Conservation (phyloP, 495 filamentous ascomycete genomes). For the Xylaria grammica region DNA sequence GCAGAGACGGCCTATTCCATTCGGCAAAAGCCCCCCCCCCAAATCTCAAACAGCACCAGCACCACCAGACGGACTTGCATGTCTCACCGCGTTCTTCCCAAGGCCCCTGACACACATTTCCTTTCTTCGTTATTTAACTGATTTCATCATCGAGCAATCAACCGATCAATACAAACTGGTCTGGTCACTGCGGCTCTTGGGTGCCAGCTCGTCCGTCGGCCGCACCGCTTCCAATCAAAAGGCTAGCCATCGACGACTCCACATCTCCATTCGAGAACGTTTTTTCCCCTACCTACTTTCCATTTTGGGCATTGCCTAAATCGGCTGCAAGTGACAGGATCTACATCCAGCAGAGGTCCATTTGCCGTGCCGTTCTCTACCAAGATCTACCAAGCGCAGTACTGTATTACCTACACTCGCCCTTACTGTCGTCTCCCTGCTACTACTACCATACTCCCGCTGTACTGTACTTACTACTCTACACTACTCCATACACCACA, state of each 20-base stretch:
- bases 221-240: constrained; percentile 41
- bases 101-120: constrained; percentile 12
- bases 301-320: constrained; percentile 45
- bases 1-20: constrained; percentile 14
- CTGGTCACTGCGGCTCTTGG: constrained; percentile 25
- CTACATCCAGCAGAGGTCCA: constrained; percentile 34
- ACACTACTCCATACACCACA: constrained; percentile 28
- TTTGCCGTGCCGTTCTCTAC: constrained; percentile 36
- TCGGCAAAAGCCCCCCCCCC: too few relatives aligned
- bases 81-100: constrained; percentile 21
- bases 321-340: constrained; percentile 38
- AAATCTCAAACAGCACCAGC: too few relatives aligned
- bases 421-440: too few relatives aligned
- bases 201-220: constrained; percentile 26
- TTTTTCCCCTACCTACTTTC: constrained; percentile 35
- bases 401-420: constrained; percentile 27
- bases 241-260: constrained; percentile 37
- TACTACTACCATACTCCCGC: too few relatives aligned
- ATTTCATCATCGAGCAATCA: constrained; percentile 17
- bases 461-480: constrained; percentile 9
- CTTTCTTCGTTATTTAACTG: neutral
- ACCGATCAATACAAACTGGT: too few relatives aligned
- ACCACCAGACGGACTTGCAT: too few relatives aligned
- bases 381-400: constrained; percentile 31
- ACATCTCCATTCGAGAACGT: constrained; percentile 37